Conservation (phyloP, 768 basidiomycete species). For the Mycena amicta region DNA sequence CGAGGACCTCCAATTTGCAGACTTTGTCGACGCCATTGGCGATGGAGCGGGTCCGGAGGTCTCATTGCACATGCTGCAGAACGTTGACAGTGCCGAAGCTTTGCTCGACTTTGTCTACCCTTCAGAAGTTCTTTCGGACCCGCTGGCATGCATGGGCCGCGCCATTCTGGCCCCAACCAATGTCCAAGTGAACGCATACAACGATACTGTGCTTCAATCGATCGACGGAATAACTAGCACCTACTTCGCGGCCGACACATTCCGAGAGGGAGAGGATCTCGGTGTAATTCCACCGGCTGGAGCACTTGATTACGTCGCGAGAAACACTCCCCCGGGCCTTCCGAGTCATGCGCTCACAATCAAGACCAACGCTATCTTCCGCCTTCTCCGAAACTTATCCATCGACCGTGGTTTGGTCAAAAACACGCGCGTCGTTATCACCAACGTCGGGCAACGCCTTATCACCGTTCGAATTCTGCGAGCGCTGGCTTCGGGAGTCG, state of each 20-base stretch:
- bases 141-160: background rate
- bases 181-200: background rate
- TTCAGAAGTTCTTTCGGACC: background rate
- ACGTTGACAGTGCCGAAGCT: background rate
- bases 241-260: background rate
- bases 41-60: background rate
- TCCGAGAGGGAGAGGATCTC: no score
- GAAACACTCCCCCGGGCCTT: no score
- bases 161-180: background rate
- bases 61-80: background rate
- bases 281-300: background rate
- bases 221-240: background rate
- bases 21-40: background rate
- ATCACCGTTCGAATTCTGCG: no score
- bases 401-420: no score
- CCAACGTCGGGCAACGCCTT: background rate
- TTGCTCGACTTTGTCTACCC: background rate
- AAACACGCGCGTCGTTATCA: no score
- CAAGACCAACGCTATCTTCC: background rate
- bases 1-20: background rate
- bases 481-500: background rate
- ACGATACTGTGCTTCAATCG: background rate
- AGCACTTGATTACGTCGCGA: background rate
- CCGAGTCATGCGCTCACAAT: no score
- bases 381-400: background rate